Base-by-base conservation (phyloP, 1,139 yeast species). In the Sugiyamaella pinicola region DNA sequence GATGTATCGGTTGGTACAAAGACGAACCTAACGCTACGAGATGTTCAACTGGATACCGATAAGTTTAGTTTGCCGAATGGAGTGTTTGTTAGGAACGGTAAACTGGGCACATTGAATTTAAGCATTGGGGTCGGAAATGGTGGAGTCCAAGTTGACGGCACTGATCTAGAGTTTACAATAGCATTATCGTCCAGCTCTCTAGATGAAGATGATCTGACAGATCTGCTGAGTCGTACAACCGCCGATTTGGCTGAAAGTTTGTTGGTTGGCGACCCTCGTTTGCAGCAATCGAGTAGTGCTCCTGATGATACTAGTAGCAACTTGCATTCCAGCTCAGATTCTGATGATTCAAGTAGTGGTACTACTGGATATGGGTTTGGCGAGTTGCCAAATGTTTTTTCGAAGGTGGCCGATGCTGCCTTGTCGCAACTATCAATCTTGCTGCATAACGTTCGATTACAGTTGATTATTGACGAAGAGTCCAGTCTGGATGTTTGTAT, bases 41-140 rank as follows among this genome's bases (percentile, higher is more conserved):
- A 87, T 68, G 80, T 89, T 3, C 78, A 82, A 50, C 71, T 89
- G 21, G 95, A 87, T 65, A 84, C 91, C 0, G 90, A 85, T 41
- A 84, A 83, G 56, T 76, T 87, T 34, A 70, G 58, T 7, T 41
- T 87, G 1, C 95, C 95, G 0, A 41, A 35, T 19, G 90, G 93
- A 1, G 69, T 84, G 47, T 78, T 75, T 58, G 68, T 88, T 7
- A 71, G 91, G 33, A 78, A 78, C 61, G 96, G 96, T 0, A 74
- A 73, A 44, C 74, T 88, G 3, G 78, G 78, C 7, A 73, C 73
- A 28, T 71, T 88, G 49, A 81, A 79, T 44, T 69, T 82, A 3
- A 70, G 74, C 50, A 68, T 82, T 24, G 76, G 76, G 1, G 82
- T 84, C 43, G 89, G 83, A 15, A 37, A 19, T 18, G 34, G 35